phyloP scores from a whole-genome alignment of 2,329 filamentous ascomycete genomes.

The Aspergillus awamori region DNA sequence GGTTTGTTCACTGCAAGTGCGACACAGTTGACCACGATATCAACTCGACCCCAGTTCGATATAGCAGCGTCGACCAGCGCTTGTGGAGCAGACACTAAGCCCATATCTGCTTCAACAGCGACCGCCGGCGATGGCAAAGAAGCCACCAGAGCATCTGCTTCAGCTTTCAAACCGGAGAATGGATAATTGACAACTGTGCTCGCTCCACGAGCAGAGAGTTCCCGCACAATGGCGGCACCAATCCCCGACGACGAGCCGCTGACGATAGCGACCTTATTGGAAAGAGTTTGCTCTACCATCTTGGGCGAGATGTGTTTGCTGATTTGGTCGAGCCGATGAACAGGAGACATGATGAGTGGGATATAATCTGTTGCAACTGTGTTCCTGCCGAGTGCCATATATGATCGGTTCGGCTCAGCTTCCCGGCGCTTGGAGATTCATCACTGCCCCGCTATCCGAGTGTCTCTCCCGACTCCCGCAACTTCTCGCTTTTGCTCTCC shows the following conservation, averaged over 20 bases:
- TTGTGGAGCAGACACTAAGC: conserved; percentile 41
- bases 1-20: conserved; percentile 42
- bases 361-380: neutral
- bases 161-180: conserved; percentile 23
- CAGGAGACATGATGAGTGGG: neutral
- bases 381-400: neutral
- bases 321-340: neutral
- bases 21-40: conserved; percentile 38
- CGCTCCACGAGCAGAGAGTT: conserved; percentile 51
- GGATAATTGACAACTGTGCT: conserved; percentile 56
- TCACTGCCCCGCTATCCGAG: no score
- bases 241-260: conserved; percentile 30
- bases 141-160: conserved; percentile 35
- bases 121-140: conserved; percentile 36
- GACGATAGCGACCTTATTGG: conserved; percentile 29
- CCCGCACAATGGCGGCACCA: conserved; percentile 31
- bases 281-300: conserved; percentile 5
- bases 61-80: conserved; percentile 42
- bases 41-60: conserved; percentile 39
- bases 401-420: neutral
- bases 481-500: neutral
- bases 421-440: neutral
- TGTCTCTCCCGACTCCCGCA: no score
- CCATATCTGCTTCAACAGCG: conserved; percentile 49
- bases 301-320: neutral